phyloP scores from a whole-genome alignment of 257 asterid species.

The Cordia subcordata region DNA sequence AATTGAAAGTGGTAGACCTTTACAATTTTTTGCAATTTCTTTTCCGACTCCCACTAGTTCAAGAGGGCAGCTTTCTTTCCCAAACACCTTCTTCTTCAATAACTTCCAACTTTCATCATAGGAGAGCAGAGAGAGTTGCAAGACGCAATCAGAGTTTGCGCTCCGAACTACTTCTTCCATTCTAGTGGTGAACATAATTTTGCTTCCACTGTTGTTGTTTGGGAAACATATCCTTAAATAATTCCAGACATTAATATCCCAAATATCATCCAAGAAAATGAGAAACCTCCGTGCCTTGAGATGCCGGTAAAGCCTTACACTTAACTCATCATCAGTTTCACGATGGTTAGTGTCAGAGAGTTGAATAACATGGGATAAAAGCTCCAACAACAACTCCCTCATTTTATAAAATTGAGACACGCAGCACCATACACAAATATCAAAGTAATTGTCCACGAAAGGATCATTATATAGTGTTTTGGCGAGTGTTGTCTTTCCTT shows the following conservation, averaged over 20 bases:
- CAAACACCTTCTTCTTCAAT: conserved; percentile 2
- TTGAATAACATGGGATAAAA: not conserved
- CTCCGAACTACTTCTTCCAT: too few relatives aligned
- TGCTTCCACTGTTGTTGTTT: conserved; percentile 1
- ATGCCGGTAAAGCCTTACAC: not conserved
- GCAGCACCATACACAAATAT: conserved; percentile 6
- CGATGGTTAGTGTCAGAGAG: not conserved
- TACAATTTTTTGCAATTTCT: conserved; percentile 4
- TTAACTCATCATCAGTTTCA: not conserved
- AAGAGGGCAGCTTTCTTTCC: not conserved
- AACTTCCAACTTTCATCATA: conserved; percentile 9
- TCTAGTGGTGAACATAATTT: conserved; percentile 10
- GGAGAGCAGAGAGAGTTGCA: not conserved
- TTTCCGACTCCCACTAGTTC: not conserved
- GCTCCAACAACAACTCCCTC: conserved; percentile 2
- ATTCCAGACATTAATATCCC: conserved; percentile 15
- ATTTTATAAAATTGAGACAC: not conserved
- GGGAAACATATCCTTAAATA: conserved; percentile 4
- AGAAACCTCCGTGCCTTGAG: not conserved
- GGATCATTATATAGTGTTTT: not conserved
- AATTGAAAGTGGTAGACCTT: conserved; percentile 12
- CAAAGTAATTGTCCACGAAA: not conserved
- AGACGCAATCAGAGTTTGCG: not conserved
- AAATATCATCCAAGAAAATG: conserved; percentile 15
- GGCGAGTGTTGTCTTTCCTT: conserved; percentile 16